Conservation (phyloP, 1,284 basidiomycete genomes). For the Paramarasmius palmivorus region DNA sequence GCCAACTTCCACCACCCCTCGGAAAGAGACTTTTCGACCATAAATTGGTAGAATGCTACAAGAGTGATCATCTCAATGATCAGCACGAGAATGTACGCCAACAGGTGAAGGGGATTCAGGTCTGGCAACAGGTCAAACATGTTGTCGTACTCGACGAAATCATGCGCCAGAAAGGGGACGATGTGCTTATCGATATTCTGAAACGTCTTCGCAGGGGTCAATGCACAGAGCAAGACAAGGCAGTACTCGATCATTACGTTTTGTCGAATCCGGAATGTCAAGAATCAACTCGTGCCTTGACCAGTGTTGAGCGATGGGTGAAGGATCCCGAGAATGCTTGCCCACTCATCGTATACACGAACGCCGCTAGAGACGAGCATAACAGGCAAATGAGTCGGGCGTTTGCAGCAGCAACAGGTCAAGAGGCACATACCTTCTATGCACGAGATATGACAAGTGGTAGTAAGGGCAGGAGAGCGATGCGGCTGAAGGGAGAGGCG, state of each 20-base stretch:
- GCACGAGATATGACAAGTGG: slow-evolving; percentile 11
- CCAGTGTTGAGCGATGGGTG: slow-evolving; percentile 9
- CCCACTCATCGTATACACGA: slow-evolving; percentile 17
- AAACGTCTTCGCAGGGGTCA: slow-evolving; percentile 9
- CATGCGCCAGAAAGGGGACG: slow-evolving; percentile 16
- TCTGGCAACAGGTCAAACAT: slow-evolving; percentile 13
- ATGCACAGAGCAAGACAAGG: slow-evolving; percentile 11
- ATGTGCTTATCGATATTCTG: slow-evolving; percentile 14
- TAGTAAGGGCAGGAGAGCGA: too few relatives aligned
- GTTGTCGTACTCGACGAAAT: slow-evolving; percentile 16
- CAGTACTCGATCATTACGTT: slow-evolving; percentile 12
- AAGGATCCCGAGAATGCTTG: slow-evolving; percentile 11
- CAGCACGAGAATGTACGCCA: slow-evolving; percentile 7
- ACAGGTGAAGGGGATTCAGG: slow-evolving; percentile 16
- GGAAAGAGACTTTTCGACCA: not conserved
- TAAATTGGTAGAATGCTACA: not conserved
- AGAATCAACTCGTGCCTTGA: not conserved
- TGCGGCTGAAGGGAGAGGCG: too few relatives aligned
- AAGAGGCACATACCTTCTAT: slow-evolving; percentile 14
- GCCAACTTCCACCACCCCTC: not conserved
- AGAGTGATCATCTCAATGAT: slow-evolving; percentile 8
- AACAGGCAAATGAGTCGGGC: slow-evolving; percentile 16
- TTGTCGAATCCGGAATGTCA: slow-evolving; percentile 5
- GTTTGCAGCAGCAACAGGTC: slow-evolving; percentile 13
- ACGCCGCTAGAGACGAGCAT: slow-evolving; percentile 14